A percentile compares a stretch with the other conserved stretches of the same genome.
Conservation (phyloP, 1,284 basidiomycete species). For the Ustilago xerochloae region DNA sequence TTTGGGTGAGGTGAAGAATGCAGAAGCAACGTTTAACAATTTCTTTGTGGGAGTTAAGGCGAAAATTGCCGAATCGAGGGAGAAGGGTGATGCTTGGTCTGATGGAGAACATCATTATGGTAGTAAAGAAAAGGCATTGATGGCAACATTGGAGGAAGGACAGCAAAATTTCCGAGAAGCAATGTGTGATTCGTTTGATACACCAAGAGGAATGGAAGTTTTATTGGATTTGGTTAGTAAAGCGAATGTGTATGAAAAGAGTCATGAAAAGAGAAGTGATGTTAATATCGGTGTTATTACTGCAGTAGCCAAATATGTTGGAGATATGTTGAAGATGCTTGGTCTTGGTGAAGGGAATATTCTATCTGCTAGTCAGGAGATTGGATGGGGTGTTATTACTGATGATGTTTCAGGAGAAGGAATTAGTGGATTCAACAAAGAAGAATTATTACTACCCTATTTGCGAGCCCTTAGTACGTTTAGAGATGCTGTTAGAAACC, state of each 20-base stretch:
- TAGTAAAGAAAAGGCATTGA: constrained; percentile 50
- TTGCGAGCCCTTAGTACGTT: constrained; percentile 86
- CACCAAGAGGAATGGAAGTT: constrained; percentile 81
- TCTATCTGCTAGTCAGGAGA: constrained; percentile 38
- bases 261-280: constrained; percentile 68
- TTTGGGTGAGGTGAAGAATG: constrained; percentile 84
- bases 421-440: constrained; percentile 73
- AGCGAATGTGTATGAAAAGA: constrained; percentile 84
- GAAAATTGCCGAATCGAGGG: constrained; percentile 71
- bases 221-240: constrained; percentile 86
- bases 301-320: constrained; percentile 84
- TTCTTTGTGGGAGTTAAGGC: constrained; percentile 92
- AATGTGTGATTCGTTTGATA: constrained; percentile 98
- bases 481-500: constrained; percentile 85
- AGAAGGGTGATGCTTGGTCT: constrained; percentile 69
- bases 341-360: constrained; percentile 83
- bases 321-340: constrained; percentile 91
- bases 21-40: constrained; percentile 91
- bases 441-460: constrained; percentile 89
- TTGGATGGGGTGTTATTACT: constrained; percentile 65
- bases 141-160: constrained; percentile 76
- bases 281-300: constrained; percentile 79
- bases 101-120: constrained; percentile 70
- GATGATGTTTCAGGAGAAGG: constrained; percentile 37
- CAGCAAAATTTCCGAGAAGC: constrained; percentile 86